These are phyloP conservation scores for Cyberlindnera petersonii DNA, from an alignment of 805 yeast species.

Conservation along the genomic window DNA sequence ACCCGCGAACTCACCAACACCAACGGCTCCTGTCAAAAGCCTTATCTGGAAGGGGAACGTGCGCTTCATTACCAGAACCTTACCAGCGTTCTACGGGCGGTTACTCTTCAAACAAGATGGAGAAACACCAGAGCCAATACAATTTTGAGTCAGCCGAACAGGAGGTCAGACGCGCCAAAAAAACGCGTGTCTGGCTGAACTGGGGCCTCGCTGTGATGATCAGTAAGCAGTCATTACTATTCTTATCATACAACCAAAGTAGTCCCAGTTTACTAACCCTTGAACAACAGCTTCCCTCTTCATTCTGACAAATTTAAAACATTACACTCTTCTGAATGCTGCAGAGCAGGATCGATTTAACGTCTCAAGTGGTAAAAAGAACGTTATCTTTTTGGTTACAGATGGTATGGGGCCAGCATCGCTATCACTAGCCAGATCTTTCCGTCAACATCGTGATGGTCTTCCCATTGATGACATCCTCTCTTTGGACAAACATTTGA, in stretches of 20 bases:
- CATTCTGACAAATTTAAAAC: constrained; percentile 2
- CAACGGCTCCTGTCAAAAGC: too few relatives aligned
- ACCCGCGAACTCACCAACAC: neutral
- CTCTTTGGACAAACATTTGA: constrained; percentile 59
- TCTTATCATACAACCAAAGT: neutral
- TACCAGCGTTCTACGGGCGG: too few relatives aligned
- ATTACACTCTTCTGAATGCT: neutral
- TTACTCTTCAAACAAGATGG: too few relatives aligned
- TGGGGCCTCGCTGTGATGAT: constrained; percentile 2
- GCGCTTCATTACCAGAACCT: too few relatives aligned
- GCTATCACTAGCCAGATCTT: constrained; percentile 72
- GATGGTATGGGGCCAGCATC: constrained; percentile 97
- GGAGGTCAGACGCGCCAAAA: neutral
- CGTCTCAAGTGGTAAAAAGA: constrained; percentile 43
- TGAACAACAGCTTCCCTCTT: neutral
- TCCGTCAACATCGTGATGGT: constrained; percentile 55
- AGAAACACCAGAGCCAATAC: constrained; percentile 1
- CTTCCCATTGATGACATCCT: constrained; percentile 54
- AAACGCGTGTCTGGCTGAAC: constrained; percentile 2
- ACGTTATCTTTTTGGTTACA: constrained; percentile 82
- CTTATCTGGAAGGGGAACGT: too few relatives aligned
- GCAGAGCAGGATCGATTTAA: too few relatives aligned
- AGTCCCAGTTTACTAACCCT: constrained; percentile 1
- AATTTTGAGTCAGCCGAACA: neutral
- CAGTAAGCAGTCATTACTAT: neutral